These are phyloP conservation scores for Stevia rebaudiana DNA, from an alignment of 140 eudicot genomes.

Conservation along the genomic window DNA sequence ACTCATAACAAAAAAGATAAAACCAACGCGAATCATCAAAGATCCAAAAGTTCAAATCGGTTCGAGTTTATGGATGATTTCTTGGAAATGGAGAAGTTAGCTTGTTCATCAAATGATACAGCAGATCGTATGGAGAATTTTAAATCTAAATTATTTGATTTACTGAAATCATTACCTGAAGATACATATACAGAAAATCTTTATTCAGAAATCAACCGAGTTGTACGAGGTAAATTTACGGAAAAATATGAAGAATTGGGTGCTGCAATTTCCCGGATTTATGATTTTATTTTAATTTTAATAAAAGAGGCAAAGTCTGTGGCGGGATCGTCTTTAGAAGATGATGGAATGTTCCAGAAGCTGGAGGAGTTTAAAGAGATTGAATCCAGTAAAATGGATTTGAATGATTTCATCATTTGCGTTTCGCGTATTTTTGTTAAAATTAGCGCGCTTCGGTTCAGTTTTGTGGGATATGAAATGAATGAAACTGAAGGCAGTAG, in stretches of 20 bases:
- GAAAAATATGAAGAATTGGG: conserved; percentile 40
- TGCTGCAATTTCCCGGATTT: conserved; percentile 57
- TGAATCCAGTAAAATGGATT: conserved; percentile 23
- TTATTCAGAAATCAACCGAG: conserved; percentile 43
- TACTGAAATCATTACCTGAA: conserved; percentile 47
- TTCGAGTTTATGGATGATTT: conserved; percentile 96
- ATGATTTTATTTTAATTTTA: conserved; percentile 50
- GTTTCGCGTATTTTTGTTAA: conserved; percentile 56
- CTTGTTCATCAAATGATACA: conserved; percentile 50
- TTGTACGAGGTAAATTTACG: conserved; percentile 38
- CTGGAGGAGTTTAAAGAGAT: conserved; percentile 47
- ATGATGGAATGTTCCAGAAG: conserved; percentile 36
- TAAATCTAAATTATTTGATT: conserved; percentile 42
- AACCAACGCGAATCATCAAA: conserved; percentile 44
- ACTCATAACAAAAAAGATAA: conserved; percentile 53
- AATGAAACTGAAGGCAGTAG: conserved; percentile 55
- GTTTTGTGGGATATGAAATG: conserved; percentile 49
- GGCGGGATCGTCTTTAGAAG: conserved; percentile 39
- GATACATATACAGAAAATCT: conserved; percentile 43
- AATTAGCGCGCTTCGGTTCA: conserved; percentile 54
- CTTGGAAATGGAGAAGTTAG: conserved; percentile 95
- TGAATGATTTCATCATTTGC: conserved; percentile 49
- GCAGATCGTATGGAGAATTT: conserved; percentile 31
- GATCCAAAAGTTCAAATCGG: conserved; percentile 49
- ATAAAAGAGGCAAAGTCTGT: conserved; percentile 68